phyloP scores from a whole-genome alignment of 805 yeast species.

The Ogataea neopini region DNA sequence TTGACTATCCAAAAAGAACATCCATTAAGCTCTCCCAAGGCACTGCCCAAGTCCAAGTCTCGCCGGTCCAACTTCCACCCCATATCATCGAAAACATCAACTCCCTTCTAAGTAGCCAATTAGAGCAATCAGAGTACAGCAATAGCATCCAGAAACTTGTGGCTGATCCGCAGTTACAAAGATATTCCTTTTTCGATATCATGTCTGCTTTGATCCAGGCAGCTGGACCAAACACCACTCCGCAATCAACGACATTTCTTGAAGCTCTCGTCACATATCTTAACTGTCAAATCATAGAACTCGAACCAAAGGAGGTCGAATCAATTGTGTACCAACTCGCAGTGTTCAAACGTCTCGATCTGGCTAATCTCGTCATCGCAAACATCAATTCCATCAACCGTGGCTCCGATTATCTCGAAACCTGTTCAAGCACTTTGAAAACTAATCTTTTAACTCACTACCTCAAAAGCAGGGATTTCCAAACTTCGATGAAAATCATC shows the following conservation, averaged over 20 bases:
- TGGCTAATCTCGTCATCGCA: slow-evolving; percentile 9
- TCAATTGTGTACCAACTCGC: slow-evolving; percentile 10
- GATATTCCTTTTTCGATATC: slow-evolving; percentile 14
- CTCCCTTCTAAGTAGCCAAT: neutral
- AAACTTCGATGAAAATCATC: slow-evolving; percentile 19
- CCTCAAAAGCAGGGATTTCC: slow-evolving; percentile 21
- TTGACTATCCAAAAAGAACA: slow-evolving; percentile 10
- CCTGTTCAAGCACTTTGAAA: slow-evolving; percentile 13
- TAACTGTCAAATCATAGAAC: slow-evolving; percentile 4
- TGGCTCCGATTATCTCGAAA: slow-evolving; percentile 2
- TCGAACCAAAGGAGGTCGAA: slow-evolving; percentile 12
- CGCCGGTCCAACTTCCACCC: slow-evolving; percentile 6
- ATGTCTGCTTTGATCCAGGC: slow-evolving; percentile 11
- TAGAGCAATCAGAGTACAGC: neutral
- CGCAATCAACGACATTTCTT: slow-evolving; percentile 6
- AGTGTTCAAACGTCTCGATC: slow-evolving; percentile 7
- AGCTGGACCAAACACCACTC: neutral
- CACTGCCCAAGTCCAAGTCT: neutral
- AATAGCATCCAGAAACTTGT: slow-evolving; percentile 6
- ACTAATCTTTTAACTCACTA: slow-evolving; percentile 16
- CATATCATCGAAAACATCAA: slow-evolving; percentile 1
- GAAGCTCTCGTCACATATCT: slow-evolving; percentile 5
- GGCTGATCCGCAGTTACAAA: neutral
- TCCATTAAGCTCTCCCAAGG: neutral
- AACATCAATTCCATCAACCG: slow-evolving; percentile 7